phyloP scores from a whole-genome alignment of 257 asterid genomes.

The Datura wrightii region DNA sequence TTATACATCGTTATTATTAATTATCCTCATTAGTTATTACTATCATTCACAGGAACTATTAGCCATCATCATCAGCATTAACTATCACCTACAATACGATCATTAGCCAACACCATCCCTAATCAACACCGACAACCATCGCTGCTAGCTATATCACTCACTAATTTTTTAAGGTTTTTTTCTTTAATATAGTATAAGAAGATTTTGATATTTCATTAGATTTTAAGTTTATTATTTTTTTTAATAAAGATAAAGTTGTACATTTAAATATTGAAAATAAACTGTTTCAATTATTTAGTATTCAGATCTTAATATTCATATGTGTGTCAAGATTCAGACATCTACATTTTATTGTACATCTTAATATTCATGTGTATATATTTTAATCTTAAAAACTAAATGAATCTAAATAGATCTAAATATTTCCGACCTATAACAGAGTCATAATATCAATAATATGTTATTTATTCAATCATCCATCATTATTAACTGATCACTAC shows the following conservation, averaged over 20 bases:
- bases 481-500: background rate
- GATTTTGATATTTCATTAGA: too few relatives aligned
- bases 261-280: too few relatives aligned
- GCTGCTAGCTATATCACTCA: fast-evolving
- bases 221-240: too few relatives aligned
- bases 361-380: background rate
- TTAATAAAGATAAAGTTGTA: too few relatives aligned
- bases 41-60: background rate
- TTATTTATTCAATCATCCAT: background rate
- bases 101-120: background rate
- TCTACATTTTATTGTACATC: background rate
- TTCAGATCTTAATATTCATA: too few relatives aligned
- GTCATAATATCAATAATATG: background rate
- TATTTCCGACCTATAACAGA: background rate
- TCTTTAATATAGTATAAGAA: too few relatives aligned
- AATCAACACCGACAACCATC: background rate
- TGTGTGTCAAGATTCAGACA: too few relatives aligned
- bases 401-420: background rate
- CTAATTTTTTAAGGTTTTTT: too few relatives aligned
- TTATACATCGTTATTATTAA: background rate
- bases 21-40: background rate
- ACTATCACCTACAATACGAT: background rate
- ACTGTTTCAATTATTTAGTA: too few relatives aligned
- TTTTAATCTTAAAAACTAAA: background rate
- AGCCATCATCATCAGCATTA: background rate